These are phyloP conservation scores for Tulasnella sp. DNA, from an alignment of 768 basidiomycete genomes.

Conservation along the genomic window DNA sequence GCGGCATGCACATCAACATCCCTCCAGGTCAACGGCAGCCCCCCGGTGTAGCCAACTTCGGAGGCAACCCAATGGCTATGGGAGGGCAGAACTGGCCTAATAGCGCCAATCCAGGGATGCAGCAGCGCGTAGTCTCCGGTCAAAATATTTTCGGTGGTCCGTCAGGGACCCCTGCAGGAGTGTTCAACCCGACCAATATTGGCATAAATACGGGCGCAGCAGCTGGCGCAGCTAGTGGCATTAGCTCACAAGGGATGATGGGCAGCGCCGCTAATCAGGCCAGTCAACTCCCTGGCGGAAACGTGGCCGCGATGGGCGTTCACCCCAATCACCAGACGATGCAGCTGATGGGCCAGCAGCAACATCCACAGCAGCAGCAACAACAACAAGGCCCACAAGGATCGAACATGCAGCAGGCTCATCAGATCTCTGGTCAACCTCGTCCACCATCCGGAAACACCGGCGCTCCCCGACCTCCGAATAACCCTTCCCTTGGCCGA, in stretches of 20 bases:
- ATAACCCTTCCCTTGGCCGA: slow-evolving; percentile 6
- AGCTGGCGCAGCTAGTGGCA: background rate
- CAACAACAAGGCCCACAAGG: slow-evolving; percentile 2
- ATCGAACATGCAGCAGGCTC: background rate
- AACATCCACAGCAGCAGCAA: background rate
- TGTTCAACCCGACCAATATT: background rate
- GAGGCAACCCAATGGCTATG: background rate
- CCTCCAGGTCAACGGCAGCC: background rate
- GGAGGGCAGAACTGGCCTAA: background rate
- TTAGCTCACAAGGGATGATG: background rate
- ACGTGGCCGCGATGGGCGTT: background rate
- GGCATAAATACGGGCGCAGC: background rate
- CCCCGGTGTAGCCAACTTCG: background rate
- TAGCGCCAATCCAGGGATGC: background rate
- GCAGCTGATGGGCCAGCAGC: slow-evolving; percentile 3
- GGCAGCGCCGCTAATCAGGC: background rate
- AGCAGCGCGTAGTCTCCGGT: background rate
- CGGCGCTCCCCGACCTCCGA: background rate
- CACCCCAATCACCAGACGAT: background rate
- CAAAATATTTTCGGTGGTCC: background rate
- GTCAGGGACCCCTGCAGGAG: background rate
- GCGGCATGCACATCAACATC: background rate
- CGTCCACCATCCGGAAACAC: background rate
- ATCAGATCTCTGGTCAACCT: background rate
- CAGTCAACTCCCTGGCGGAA: background rate